Evolutionary conservation across 1,284 basidiomycete genomes (phyloP), one percentile per base, ranked within the genome.

Genomic region (Peniophora sp.): DNA sequence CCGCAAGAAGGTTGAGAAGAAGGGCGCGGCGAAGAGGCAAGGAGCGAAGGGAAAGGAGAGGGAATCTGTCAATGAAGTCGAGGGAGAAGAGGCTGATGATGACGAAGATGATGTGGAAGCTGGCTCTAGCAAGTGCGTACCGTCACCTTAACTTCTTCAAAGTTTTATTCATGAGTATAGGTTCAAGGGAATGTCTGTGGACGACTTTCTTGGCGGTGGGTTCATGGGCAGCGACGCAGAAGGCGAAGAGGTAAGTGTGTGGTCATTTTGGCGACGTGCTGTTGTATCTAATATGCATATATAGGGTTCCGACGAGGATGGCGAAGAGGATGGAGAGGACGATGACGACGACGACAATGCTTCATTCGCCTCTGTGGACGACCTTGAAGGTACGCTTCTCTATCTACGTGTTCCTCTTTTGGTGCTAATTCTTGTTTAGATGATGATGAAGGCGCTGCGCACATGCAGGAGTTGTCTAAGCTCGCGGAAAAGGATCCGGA

Each of bases 401-500:
- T 14, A 42, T 15, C 17, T 32, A 3, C 45, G 5, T 6, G 37
- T 20, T 15, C 37, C 6, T 10, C 10, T 36, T 10, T 10, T 36
- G 34, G 10, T n/a, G 34, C n/a, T 41, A 41, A 9, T 22, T 35
- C 44, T 47, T 50, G 24, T 18, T 37, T 37, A 50, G 39, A 35
- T 15, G 10, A 58, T 80, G 88, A 85, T 51, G 78, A 91, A 63
- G 89, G 85, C 52, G 70, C 75, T 61, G 66, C 72, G 8, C 93
- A 96, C 69, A 70, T 89, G 45, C 66, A 82, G 45, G 88, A 97
- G 51, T 79, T 99, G n/a, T 86, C 90, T 47, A 87, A 91, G 62
- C 78, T 99, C 37, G 89, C 89, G 12, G 88, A 96, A 68, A 96
- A 92, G 67, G 97, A 99, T 65, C 96, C 96, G 17, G 96, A 97